Base-by-base conservation (phyloP, 129 eudicot genomes). In the Flaveria sonorensis region DNA sequence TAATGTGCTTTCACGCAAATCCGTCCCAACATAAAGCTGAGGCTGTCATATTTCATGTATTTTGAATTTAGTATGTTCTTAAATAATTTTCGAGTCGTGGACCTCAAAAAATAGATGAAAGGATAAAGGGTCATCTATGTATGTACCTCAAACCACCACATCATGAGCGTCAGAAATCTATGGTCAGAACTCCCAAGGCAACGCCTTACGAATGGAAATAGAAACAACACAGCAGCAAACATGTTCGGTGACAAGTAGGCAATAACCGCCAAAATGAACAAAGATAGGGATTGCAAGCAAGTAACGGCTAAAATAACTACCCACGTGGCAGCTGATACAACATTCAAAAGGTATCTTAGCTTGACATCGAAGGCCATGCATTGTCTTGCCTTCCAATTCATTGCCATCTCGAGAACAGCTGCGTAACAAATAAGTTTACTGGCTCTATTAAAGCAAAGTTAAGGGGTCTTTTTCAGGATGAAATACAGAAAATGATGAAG, bases 21-120 rank as follows among this genome's bases (percentile, higher is more conserved):
- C 96, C 78, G 96, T 85, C 40, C 97, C 97, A 73, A 92, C 97
- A 86, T 87, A 92, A 64, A 89, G n/a, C n/a, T n/a, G n/a, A n/a
- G n/a, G n/a, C n/a, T n/a, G n/a, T n/a, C n/a, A n/a, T n/a, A n/a
- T n/a, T 71, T 55, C 18, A 80, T 28, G 32, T 11, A 74, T 63
- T 40, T 14, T 28, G 39, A 64, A 16, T 52, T 47, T 47, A 70
- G 23, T 14, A 26, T 10, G n/a, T 28, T 36, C 50, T 62, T 47
- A 77, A 61, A 47, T 24, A 23, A 64, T 28, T 24, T 10, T 53
- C 57, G 15, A 79, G 42, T 23, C 28, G 52, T 71, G 43, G 36
- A 51, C 55, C 69, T 79, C 16, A 19, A 67, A 32, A 18, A 19
- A 45, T 26, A 15, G 36, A 43, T 32, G 52, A 20, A 20, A 23